Percentiles rank a stretch among this genome's conserved stretches.
Conservation (phyloP, 73 alveolate species). For the Paramecium sonneborni region DNA sequence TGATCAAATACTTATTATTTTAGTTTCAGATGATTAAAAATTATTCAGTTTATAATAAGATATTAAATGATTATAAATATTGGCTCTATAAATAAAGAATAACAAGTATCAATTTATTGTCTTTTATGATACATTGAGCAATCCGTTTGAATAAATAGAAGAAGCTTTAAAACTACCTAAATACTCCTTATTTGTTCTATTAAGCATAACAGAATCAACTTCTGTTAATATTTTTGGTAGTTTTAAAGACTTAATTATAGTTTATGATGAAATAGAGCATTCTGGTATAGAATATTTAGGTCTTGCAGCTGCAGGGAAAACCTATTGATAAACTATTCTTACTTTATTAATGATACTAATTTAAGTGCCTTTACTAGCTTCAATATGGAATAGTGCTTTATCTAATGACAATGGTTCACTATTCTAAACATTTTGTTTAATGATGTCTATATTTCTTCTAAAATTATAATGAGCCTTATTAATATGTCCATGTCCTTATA, state of each 20-base stretch:
- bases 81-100: not conserved
- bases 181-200: not conserved
- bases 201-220: slow-evolving; percentile 30
- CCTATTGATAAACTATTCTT: not conserved
- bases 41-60: not conserved
- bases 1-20: no score
- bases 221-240: slow-evolving; percentile 37
- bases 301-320: slow-evolving; percentile 38
- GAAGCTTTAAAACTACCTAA: slow-evolving; percentile 1
- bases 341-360: slow-evolving; percentile 30
- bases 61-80: not conserved
- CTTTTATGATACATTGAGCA: not conserved
- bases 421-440: not conserved
- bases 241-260: not conserved
- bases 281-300: slow-evolving; percentile 36
- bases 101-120: not conserved
- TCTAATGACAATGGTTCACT: slow-evolving; percentile 21
- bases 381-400: slow-evolving; percentile 35
- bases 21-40: no score
- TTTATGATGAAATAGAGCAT: not conserved
- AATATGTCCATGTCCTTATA: slow-evolving; percentile 33
- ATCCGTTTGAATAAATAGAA: not conserved
- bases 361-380: not conserved
- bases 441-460: not conserved
- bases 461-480: slow-evolving; percentile 38